Conservation (phyloP, 495 filamentous ascomycete genomes). For the Trichoderma orchidacearum region DNA sequence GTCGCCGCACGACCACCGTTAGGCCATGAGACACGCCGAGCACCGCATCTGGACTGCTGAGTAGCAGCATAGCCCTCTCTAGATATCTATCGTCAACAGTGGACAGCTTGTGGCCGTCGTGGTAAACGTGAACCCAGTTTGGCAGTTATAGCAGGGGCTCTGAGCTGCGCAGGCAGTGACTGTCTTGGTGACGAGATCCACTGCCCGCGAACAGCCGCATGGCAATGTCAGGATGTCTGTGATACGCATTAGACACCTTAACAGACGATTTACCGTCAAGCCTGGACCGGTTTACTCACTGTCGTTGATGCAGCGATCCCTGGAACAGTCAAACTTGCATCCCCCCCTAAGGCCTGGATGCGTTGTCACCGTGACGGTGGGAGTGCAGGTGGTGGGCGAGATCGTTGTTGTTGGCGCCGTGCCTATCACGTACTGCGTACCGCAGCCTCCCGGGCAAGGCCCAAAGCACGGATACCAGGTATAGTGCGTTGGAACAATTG, state of each 20-base stretch:
- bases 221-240: neutral
- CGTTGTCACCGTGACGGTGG: neutral
- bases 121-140: slow-evolving; percentile 1
- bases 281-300: neutral
- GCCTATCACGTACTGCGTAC: too few species aligned
- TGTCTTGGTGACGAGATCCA: neutral
- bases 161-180: neutral
- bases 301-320: slow-evolving; percentile 1
- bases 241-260: neutral
- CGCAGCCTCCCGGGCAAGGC: too few species aligned
- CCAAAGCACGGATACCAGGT: too few species aligned
- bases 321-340: neutral
- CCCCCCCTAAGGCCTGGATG: neutral
- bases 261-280: neutral
- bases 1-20: too few species aligned
- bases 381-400: neutral
- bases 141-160: neutral
- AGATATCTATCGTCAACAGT: neutral
- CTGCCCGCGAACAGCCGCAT: neutral
- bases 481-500: too few species aligned
- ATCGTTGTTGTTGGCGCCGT: too few species aligned
- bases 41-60: too few species aligned
- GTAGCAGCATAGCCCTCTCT: neutral
- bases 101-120: neutral
- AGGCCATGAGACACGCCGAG: too few species aligned